Evolutionary conservation across 345 rosid species (phyloP), one percentile per base, ranked within the genome.

Genomic region (Linum tenue): DNA sequence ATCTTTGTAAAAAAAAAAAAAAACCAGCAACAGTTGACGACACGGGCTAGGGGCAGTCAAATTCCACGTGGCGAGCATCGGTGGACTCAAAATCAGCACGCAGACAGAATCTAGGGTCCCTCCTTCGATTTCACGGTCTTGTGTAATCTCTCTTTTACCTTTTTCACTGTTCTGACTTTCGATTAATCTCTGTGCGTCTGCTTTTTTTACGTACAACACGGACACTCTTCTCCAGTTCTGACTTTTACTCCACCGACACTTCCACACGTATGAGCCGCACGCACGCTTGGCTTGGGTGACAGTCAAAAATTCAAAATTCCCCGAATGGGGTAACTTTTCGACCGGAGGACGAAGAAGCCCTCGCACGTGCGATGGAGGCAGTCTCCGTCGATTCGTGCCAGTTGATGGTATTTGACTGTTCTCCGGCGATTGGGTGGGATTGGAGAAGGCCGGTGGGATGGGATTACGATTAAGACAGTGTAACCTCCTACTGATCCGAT

Each of bases 191-290:
- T 31, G 12, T 42, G 14, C 51, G 42, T 36, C 8, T 3, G 10
- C 9, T 17, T 37, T n/a, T n/a, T 36, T 37, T 50, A 3, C 5
- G 37, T 5, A 22, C 31, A 22, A 22, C 31, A 22, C 31, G 31
- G 31, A 22, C 31, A 22, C 42, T 14, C 36, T 5, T 8, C 7
- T 7, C 12, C 16, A 55, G 44, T 39, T 40, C 31, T 0, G 10
- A 10, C n/a, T 31, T 50, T 3, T 35, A 69, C 36, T 62, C 68
- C 71, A 72, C 71, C 81, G 87, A 77, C 83, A 77, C 73, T 82
- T 43, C 10, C 10, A 43, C 6, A 4, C 50, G 15, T 15, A 15
- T 61, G 63, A 62, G 37, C 58, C 65, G 51, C 73, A n/a, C n/a
- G n/a, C n/a, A 71, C 64, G 68, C 1, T 5, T 31, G 50, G n/a